Evolutionary conservation across 2,329 filamentous ascomycete genomes (phyloP).

Genomic region (Huntiella moniliformis): DNA sequence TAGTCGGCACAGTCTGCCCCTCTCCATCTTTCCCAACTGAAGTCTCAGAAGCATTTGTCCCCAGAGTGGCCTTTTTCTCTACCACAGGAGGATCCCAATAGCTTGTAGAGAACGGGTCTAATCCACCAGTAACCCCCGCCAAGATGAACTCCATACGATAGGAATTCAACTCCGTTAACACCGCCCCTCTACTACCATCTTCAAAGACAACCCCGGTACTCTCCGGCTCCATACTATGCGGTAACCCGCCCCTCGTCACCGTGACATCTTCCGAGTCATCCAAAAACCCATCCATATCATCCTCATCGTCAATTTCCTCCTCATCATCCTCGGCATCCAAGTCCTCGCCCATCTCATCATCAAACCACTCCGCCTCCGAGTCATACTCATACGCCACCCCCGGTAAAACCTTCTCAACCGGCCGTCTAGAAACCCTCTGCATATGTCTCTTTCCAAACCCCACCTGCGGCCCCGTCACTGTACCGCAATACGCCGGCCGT

Average conservation of each 20-base stretch:
- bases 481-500: slow-evolving; percentile 53
- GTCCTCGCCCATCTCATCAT: slow-evolving; percentile 48
- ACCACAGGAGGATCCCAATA: slow-evolving; percentile 50
- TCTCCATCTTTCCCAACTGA: slow-evolving; percentile 10
- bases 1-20: slow-evolving; percentile 18
- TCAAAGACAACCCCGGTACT: slow-evolving; percentile 77
- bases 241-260: slow-evolving; percentile 32
- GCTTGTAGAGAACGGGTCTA: slow-evolving; percentile 66
- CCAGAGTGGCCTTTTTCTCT: slow-evolving; percentile 13
- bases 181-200: slow-evolving; percentile 29
- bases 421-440: slow-evolving; percentile 31
- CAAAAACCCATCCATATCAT: slow-evolving; percentile 77
- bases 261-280: slow-evolving; percentile 64
- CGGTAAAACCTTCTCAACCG: slow-evolving; percentile 33
- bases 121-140: slow-evolving; percentile 38
- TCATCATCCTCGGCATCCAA: slow-evolving; percentile 48
- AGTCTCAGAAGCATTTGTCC: slow-evolving; percentile 22
- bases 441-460: slow-evolving; percentile 28
- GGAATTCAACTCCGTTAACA: slow-evolving; percentile 30
- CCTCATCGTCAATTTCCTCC: slow-evolving; percentile 56
- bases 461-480: slow-evolving; percentile 41
- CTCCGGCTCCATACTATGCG: slow-evolving; percentile 55
- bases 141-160: slow-evolving; percentile 61
- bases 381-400: slow-evolving; percentile 65
- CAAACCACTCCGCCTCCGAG: slow-evolving; percentile 74